Conservation (phyloP, 2,329 filamentous ascomycete genomes). For the Nannizzia gypsea region DNA sequence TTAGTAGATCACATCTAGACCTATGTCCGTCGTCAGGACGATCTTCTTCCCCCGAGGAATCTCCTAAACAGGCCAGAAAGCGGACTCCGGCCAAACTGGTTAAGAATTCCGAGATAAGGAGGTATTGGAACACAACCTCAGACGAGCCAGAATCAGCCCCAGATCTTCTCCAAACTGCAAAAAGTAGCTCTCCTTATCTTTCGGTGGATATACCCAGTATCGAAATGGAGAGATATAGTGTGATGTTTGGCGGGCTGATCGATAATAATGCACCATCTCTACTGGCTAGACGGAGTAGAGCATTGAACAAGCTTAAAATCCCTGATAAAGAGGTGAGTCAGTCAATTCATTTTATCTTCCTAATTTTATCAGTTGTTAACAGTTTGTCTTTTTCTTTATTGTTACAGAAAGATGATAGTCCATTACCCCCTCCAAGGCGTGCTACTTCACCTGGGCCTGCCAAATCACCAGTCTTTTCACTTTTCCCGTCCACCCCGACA, state of each 20-base stretch:
- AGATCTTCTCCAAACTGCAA: constrained; percentile 7
- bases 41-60: not conserved
- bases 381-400: not conserved
- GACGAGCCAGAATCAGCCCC: constrained; percentile 7
- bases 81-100: constrained; percentile 6
- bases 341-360: constrained; percentile 10
- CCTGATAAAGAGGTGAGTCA: constrained; percentile 36
- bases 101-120: constrained; percentile 6
- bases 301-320: constrained; percentile 41
- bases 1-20: not conserved
- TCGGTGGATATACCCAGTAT: constrained; percentile 70
- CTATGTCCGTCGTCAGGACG: not conserved
- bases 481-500: constrained; percentile 28
- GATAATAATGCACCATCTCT: constrained; percentile 27
- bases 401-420: not conserved
- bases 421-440: constrained; percentile 20
- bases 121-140: constrained; percentile 4
- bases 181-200: constrained; percentile 37
- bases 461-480: constrained; percentile 27
- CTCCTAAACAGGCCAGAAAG: constrained; percentile 2
- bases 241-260: constrained; percentile 73
- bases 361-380: not conserved
- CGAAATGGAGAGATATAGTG: constrained; percentile 77
- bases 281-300: constrained; percentile 27
- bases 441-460: constrained; percentile 28